Evolutionary conservation across 176 grass and related monocot species (phyloP).

Genomic region (Aegilops bicornis): DNA sequence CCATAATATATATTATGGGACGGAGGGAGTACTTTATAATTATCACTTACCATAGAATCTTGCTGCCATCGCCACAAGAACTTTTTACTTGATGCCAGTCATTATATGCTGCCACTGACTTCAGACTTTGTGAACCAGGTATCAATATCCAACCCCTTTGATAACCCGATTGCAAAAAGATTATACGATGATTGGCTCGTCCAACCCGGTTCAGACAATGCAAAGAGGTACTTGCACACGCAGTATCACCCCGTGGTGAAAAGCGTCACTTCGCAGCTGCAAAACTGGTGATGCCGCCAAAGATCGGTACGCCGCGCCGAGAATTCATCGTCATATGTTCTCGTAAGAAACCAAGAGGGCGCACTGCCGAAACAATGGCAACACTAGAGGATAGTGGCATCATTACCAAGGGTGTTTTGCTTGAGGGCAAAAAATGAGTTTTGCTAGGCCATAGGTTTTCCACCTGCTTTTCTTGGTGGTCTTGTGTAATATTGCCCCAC

Average conservation of each 20-base stretch:
- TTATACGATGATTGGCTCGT: slow-evolving; percentile 90
- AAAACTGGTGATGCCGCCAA: slow-evolving; percentile 66
- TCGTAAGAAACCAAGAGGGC: slow-evolving; percentile 19
- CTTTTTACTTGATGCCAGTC: slow-evolving; percentile 14
- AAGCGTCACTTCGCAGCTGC: slow-evolving; percentile 79
- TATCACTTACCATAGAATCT: background rate
- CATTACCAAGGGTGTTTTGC: background rate
- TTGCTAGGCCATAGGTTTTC: slow-evolving; percentile 48
- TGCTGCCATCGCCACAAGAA: background rate
- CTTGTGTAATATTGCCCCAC: slow-evolving; percentile 25
- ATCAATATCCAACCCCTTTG: slow-evolving; percentile 51
- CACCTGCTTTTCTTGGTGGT: slow-evolving; percentile 26
- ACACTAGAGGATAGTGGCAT: background rate
- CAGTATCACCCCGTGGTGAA: slow-evolving; percentile 82
- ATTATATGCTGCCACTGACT: slow-evolving; percentile 14
- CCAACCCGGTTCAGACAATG: slow-evolving; percentile 84
- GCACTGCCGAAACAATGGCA: background rate
- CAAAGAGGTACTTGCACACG: slow-evolving; percentile 78
- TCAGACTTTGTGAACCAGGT: slow-evolving; percentile 47
- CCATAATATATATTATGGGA: too few species aligned
- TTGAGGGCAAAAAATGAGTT: slow-evolving; percentile 41
- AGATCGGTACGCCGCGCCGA: background rate
- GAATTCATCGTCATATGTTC: background rate
- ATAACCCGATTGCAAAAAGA: slow-evolving; percentile 64
- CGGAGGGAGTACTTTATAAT: background rate